Evolutionary conservation across 1,284 basidiomycete genomes (phyloP), one percentile per base, ranked within the genome.

Genomic region (Ceratobasidium sp.): DNA sequence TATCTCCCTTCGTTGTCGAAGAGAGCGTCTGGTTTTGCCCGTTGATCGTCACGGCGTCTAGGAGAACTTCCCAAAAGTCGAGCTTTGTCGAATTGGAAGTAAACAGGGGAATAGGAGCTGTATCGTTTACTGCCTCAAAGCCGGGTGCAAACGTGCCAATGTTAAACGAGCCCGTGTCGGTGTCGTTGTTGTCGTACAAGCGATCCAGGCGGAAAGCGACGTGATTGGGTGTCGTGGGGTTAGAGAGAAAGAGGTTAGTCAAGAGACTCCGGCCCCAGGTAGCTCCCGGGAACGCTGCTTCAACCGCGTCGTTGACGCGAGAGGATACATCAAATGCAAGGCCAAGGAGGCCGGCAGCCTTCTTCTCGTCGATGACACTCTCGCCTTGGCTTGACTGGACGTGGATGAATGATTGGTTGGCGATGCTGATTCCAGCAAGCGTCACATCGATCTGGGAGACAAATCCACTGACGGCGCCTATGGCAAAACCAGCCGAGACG

Each of bases 251-350:
- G 28, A 74, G 64, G 46, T 65, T 74, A 26, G 69, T 46, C 38
- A 71, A n/a, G 12, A 71, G 26, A 33, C 52, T 71, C 13, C 69
- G 69, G 10, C 69, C 69, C 65, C 65, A 67, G 26, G 65, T 67
- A 15, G 44, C 15, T 17, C 46, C 65, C 33, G 42, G 42, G 23
- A 26, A 48, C 1, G 44, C 48, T 28, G 44, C 40, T 17, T 23
- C 56, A 15, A 71, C 69, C 9, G 15, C 23, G 5, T n/a, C 23
- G 44, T 59, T 28, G 28, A 71, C 26, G 10, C 48, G 57, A 12
- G 69, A 71, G 57, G 61, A n/a, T 33, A 57, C 48, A 54, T 71
- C 69, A 15, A 71, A 71, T 6, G 56, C 69, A n/a, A 71, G 69
- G 26, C 69, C 69, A 20, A 71, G 57, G 6, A 71, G n/a, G 38